Conservation (phyloP, 2,329 filamentous ascomycete genomes). For the Aaosphaeria pasadenensis region DNA sequence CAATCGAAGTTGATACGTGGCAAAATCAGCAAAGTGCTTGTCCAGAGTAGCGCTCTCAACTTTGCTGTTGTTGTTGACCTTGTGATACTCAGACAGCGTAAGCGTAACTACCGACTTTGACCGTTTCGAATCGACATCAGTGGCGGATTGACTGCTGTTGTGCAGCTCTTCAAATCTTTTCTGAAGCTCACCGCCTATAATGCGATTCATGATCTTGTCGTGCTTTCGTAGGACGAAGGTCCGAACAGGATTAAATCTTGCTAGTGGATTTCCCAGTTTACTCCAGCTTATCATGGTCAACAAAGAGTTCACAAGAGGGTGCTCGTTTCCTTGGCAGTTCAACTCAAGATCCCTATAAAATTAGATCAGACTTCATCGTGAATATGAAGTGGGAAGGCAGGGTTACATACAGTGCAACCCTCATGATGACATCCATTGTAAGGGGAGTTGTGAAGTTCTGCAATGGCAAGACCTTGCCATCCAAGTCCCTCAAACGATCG, state of each 20-base stretch:
- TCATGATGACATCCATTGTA: conserved; percentile 7
- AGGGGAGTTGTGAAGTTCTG: conserved; percentile 3
- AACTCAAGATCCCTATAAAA: no score
- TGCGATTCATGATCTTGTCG: no score
- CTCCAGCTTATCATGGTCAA: no score
- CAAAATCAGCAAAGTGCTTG: neutral
- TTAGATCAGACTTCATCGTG: no score
- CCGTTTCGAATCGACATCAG: neutral
- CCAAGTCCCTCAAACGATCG: neutral
- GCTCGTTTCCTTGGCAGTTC: no score
- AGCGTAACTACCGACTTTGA: conserved; percentile 6
- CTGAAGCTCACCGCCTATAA: conserved; percentile 1
- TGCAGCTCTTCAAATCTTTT: conserved; percentile 5
- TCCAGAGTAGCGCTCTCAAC: neutral
- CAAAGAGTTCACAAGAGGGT: no score
- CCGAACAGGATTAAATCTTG: no score
- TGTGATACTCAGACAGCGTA: conserved; percentile 5
- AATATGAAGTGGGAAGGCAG: no score
- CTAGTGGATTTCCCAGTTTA: no score
- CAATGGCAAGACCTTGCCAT: neutral
- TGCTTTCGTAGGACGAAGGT: no score
- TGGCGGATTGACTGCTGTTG: neutral
- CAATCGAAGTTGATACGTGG: conserved; percentile 17
- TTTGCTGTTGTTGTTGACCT: neutral
- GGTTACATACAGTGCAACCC: conserved; percentile 4